Conservation (phyloP, 2,329 filamentous ascomycete species). For the Arachnomyces sp. region DNA sequence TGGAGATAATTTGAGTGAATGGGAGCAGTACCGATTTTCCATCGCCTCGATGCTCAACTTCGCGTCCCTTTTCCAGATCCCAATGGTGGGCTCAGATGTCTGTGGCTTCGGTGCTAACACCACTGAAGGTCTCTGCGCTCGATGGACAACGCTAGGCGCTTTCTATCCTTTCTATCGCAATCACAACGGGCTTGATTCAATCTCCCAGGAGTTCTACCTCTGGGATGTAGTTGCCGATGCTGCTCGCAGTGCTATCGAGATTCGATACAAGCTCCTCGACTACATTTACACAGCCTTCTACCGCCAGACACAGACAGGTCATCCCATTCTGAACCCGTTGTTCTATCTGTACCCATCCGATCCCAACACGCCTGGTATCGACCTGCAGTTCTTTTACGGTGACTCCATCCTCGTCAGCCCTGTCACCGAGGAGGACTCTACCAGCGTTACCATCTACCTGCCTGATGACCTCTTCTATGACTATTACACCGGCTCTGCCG, state of each 20-base stretch:
- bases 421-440: conserved; percentile 46
- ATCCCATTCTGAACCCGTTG: conserved; percentile 60
- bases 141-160: conserved; percentile 67
- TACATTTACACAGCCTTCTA: conserved; percentile 70
- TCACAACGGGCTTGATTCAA: conserved; percentile 51
- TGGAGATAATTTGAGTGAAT: conserved; percentile 54
- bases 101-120: conserved; percentile 67
- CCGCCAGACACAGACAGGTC: conserved; percentile 52
- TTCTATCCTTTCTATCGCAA: conserved; percentile 72
- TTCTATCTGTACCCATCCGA: conserved; percentile 64
- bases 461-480: conserved; percentile 55
- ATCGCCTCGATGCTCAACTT: conserved; percentile 56
- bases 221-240: conserved; percentile 58
- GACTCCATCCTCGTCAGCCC: conserved; percentile 50
- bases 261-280: conserved; percentile 69
- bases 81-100: conserved; percentile 64
- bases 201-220: conserved; percentile 66
- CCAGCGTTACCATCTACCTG: conserved; percentile 49
- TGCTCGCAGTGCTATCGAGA: conserved; percentile 60
- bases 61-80: conserved; percentile 58
- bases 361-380: conserved; percentile 43
- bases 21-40: conserved; percentile 52
- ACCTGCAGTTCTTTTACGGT: conserved; percentile 55
- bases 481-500: conserved; percentile 45
- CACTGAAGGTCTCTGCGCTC: conserved; percentile 61